These are phyloP conservation scores for Chytriomyces hyalinus DNA, from an alignment of 192 early-diverging fungal species.

Conservation along the genomic window DNA sequence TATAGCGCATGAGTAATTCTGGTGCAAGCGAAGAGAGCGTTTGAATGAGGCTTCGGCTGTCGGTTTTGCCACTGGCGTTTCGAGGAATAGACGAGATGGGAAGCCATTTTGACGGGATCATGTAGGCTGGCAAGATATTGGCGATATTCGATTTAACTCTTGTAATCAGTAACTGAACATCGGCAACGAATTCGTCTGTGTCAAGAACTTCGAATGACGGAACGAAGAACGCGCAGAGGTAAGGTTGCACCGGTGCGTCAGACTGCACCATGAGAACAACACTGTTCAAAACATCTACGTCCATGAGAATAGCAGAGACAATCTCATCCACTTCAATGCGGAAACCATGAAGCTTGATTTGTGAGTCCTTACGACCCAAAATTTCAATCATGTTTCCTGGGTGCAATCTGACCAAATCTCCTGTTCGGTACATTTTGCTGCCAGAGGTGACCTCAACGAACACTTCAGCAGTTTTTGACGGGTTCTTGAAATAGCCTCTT, in stretches of 20 bases:
- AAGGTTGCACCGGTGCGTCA: not conserved
- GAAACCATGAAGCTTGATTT: slow-evolving; percentile 51
- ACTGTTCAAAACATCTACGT: slow-evolving; percentile 27
- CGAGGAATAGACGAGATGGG: slow-evolving; percentile 37
- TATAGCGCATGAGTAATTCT: too few species aligned
- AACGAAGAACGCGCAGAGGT: slow-evolving; percentile 38
- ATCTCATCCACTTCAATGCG: slow-evolving; percentile 49
- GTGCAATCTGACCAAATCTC: slow-evolving; percentile 27
- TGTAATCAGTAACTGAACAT: too few species aligned
- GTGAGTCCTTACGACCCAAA: slow-evolving; percentile 48
- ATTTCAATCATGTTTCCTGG: too few species aligned
- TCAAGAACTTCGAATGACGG: slow-evolving; percentile 24
- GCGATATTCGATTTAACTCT: too few species aligned
- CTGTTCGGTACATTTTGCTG: slow-evolving; percentile 38
- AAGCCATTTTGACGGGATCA: slow-evolving; percentile 35
- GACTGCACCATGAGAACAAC: slow-evolving; percentile 37
- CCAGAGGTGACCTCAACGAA: slow-evolving; percentile 42
- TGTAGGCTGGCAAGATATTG: slow-evolving; percentile 42
- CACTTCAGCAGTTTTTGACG: slow-evolving; percentile 39
- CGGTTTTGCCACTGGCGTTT: slow-evolving; percentile 38
- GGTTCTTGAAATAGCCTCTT: slow-evolving; percentile 50
- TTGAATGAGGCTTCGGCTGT: not conserved
- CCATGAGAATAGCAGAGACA: slow-evolving; percentile 10
- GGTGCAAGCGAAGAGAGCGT: too few species aligned
- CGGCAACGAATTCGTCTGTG: not conserved